phyloP scores from a whole-genome alignment of 768 basidiomycete genomes.

The Butyriboletus loyo region DNA sequence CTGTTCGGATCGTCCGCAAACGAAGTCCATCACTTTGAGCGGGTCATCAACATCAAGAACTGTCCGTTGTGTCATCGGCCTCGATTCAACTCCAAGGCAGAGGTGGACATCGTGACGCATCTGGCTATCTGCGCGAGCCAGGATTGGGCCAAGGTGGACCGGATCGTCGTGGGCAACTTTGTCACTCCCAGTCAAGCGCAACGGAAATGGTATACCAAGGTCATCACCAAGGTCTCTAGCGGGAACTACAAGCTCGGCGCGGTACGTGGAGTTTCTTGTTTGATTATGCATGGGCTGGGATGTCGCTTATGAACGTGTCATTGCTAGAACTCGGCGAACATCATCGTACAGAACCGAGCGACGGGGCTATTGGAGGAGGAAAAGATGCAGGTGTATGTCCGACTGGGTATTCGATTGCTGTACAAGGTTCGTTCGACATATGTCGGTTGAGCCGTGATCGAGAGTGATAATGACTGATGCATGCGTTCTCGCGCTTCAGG shows the following conservation, averaged over 20 bases:
- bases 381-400: constrained; percentile 95
- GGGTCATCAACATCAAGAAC: constrained; percentile 92
- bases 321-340: constrained; percentile 89
- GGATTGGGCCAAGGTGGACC: constrained; percentile 87
- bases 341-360: constrained; percentile 91
- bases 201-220: constrained; percentile 94
- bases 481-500: constrained; percentile 41
- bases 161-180: constrained; percentile 90
- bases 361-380: constrained; percentile 95
- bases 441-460: not conserved
- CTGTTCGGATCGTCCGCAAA: constrained; percentile 8
- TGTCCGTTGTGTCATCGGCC: constrained; percentile 94
- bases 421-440: constrained; percentile 61
- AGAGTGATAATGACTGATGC: not conserved
- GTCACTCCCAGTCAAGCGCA: constrained; percentile 95
- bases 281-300: not conserved
- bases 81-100: constrained; percentile 78
- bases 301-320: not conserved
- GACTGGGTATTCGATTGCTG: constrained; percentile 86
- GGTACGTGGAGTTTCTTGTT: constrained; percentile 38
- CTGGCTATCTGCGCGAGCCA: constrained; percentile 93
- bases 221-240: constrained; percentile 80
- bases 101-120: constrained; percentile 94
- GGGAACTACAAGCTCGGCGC: constrained; percentile 91
- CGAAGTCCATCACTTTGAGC: constrained; percentile 53